Evolutionary conservation across 495 filamentous ascomycete species (phyloP), one percentile per base, ranked within the genome.

Genomic region (Penicillium canariense): DNA sequence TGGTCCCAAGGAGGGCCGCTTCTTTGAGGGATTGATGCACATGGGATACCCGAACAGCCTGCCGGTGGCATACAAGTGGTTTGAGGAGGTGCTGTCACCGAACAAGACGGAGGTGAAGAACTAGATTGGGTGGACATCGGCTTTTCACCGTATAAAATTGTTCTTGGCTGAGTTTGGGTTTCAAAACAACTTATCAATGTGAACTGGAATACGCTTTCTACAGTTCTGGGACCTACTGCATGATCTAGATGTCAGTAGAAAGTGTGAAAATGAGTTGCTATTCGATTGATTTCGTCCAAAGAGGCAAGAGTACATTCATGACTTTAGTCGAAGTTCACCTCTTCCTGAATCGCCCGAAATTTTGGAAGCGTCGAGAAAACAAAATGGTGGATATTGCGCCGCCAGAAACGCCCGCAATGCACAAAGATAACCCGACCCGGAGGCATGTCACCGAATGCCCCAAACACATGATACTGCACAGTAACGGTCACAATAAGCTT

Each of bases 1-100:
- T 11, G 77, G 77, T 50, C 83, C 84, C 26, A 93, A 91, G 74
- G 88, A 91, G 67, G 86, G 78, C 38, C 70, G 84, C 67, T 86
- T 87, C 71, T 85, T 85, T 59, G 63, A 76, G 4, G 78, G 77
- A 0, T 74, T 80, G 15, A 67, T 84, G 46, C 84, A 87, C 50
- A 87, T 87, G 84, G 84, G 84, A 47, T 86, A 87, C 56, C 84
- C 84, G 1, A 48, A 72, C 17, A 74, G 64, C 38, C 58, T 74
- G 46, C 66, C 66, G 0, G 62, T 68, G 7, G 60, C 69, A 9
- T 74, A 72, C 53, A 66, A 60, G 43, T 74, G 71, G 71, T 38
- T 74, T 40, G 71, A 74, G 55, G 58, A 64, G n/a, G 58, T 74
- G n/a, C 47, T 72, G 18, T 60, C 65, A 15, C 59, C 59, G 9